Evolutionary conservation across 2,329 filamentous ascomycete species (phyloP).

Genomic region (Verticillium longisporum): DNA sequence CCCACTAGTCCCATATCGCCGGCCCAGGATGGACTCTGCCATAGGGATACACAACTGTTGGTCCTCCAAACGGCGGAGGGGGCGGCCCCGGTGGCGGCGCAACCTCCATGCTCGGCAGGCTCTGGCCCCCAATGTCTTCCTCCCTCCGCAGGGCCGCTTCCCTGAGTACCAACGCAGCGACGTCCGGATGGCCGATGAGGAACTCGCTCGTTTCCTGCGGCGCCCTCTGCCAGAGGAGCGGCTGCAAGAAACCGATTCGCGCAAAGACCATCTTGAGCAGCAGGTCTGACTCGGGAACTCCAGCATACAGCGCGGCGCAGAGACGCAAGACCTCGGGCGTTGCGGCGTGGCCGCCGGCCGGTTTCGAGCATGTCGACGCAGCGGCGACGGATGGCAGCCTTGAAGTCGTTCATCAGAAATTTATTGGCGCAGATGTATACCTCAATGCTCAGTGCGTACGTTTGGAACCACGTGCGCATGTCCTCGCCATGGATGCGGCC

Average conservation of each 20-base stretch:
- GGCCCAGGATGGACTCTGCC: not conserved
- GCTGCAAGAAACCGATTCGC: conserved; percentile 39
- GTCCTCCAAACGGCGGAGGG: not conserved
- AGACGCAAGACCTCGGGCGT: conserved; percentile 34
- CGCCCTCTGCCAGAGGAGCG: conserved; percentile 32
- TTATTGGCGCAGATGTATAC: conserved; percentile 43
- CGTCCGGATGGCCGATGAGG: conserved; percentile 34
- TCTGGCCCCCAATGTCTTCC: conserved; percentile 24
- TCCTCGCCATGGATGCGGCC: conserved; percentile 35
- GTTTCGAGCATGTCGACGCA: conserved; percentile 39
- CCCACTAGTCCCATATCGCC: not conserved
- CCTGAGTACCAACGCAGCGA: conserved; percentile 37
- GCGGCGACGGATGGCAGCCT: conserved; percentile 30
- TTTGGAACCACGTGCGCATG: conserved; percentile 37
- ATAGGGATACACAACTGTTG: not conserved
- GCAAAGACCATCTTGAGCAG: conserved; percentile 42
- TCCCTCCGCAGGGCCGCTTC: conserved; percentile 38
- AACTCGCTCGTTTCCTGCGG: conserved; percentile 34
- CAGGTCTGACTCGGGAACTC: conserved; percentile 33
- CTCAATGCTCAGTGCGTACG: conserved; percentile 39
- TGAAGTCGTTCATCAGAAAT: conserved; percentile 39
- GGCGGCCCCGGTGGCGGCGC: not conserved
- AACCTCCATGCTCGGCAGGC: conserved; percentile 37
- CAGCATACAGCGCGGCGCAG: conserved; percentile 33
- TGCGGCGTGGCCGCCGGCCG: conserved; percentile 33